These are phyloP conservation scores for Odonthalia washingtoniensis DNA, from an alignment of 31 red algal genomes.

Conservation along the genomic window DNA sequence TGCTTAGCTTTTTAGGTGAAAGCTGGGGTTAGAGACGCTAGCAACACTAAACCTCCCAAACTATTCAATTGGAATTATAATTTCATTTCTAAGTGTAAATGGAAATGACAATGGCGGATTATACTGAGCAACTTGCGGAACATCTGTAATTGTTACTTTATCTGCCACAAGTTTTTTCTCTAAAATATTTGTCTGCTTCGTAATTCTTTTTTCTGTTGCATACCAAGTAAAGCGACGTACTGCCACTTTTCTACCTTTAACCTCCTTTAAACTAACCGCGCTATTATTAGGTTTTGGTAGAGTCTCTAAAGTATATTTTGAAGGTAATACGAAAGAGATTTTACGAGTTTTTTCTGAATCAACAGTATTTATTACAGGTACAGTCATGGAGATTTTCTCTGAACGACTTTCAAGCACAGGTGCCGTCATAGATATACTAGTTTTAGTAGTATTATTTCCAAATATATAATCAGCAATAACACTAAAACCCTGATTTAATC, in stretches of 20 bases:
- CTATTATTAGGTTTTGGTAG: constrained; percentile 77
- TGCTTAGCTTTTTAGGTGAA: too few species aligned
- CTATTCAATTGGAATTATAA: constrained; percentile 13
- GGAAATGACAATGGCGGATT: constrained; percentile 95
- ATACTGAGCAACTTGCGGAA: constrained; percentile 71
- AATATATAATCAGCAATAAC: neutral
- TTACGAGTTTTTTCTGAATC: neutral
- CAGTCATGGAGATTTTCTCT: neutral
- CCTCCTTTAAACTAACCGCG: constrained; percentile 53
- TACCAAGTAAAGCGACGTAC: constrained; percentile 63
- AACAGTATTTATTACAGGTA: neutral
- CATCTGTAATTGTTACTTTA: constrained; percentile 43
- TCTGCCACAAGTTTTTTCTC: constrained; percentile 39
- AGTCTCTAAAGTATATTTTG: constrained; percentile 48
- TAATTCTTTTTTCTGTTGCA: constrained; percentile 1
- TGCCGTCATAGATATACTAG: constrained; percentile 55
- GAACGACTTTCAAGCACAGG: constrained; percentile 34
- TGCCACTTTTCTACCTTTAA: constrained; percentile 59
- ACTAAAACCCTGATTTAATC: neutral
- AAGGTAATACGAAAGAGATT: constrained; percentile 88
- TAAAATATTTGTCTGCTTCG: constrained; percentile 42
- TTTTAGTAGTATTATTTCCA: neutral
- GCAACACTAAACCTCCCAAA: neutral
- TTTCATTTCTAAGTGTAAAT: constrained; percentile 82
- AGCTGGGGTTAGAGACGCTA: too few species aligned